phyloP scores from a whole-genome alignment of 75 land plant genomes.

The Ceratopteris richardii region DNA sequence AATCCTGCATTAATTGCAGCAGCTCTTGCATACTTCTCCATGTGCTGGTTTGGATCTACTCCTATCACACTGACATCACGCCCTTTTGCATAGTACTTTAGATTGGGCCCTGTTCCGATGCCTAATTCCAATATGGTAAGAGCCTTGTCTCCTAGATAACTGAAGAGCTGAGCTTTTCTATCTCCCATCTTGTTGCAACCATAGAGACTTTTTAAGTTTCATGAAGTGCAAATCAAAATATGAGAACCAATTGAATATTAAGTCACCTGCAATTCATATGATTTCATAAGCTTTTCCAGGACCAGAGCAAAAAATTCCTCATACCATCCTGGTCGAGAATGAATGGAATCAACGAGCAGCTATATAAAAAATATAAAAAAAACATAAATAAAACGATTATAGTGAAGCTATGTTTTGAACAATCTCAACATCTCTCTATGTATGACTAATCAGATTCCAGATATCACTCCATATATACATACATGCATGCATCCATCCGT shows the following conservation, averaged over 20 bases:
- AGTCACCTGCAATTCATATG: conserved; percentile 62
- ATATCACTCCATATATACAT: too few species aligned
- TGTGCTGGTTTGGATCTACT: conserved; percentile 70
- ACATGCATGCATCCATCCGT: too few species aligned
- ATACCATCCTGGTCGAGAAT: conserved; percentile 64
- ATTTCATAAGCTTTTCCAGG: conserved; percentile 29
- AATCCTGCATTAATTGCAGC: conserved; percentile 59
- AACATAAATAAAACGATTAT: too few species aligned
- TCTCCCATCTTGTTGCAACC: conserved; percentile 45
- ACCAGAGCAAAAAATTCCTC: conserved; percentile 55
- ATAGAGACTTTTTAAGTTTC: background rate
- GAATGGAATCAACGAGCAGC: conserved; percentile 33
- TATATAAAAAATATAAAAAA: background rate
- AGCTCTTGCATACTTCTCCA: conserved; percentile 69
- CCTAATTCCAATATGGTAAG: conserved; percentile 67
- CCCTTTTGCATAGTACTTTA: conserved; percentile 48
- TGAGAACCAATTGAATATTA: background rate
- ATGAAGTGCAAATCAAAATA: background rate
- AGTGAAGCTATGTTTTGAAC: too few species aligned
- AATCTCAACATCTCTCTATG: too few species aligned
- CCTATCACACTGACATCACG: conserved; percentile 39
- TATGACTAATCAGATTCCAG: too few species aligned
- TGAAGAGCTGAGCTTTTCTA: conserved; percentile 51
- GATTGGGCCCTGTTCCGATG: conserved; percentile 80
- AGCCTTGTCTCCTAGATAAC: conserved; percentile 36